Conservation (phyloP, 768 basidiomycete genomes). For the Naganishia vaughanmartiniae region DNA sequence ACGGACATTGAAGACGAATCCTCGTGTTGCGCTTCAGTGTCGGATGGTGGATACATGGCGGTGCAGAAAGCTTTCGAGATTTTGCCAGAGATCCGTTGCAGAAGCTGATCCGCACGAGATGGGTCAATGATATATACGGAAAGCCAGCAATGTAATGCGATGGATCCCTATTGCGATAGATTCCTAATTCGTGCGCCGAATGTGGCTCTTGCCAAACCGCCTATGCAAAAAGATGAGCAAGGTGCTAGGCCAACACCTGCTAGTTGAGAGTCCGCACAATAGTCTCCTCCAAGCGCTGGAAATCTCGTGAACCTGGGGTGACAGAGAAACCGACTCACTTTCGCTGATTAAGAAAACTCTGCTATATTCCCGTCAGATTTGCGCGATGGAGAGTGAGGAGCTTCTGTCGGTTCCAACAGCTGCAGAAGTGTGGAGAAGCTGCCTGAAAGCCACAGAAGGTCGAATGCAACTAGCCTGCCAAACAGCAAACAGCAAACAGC, state of each 20-base stretch:
- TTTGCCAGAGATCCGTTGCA: too few species aligned
- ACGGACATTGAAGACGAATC: neutral
- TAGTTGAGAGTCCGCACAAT: neutral
- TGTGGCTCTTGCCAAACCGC: too few species aligned
- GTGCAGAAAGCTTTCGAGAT: too few species aligned
- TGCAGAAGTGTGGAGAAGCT: neutral
- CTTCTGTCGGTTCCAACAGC: neutral
- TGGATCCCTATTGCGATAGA: neutral
- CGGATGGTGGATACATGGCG: neutral
- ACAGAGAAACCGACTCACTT: constrained; percentile 2
- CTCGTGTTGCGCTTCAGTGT: neutral
- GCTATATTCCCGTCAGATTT: neutral
- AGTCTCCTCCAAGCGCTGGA: neutral
- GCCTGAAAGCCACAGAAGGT: neutral
- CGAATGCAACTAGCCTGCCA: neutral
- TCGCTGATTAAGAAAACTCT: neutral
- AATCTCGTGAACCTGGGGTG: neutral
- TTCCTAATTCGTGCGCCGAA: too few species aligned
- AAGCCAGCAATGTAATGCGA: neutral
- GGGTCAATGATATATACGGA: neutral
- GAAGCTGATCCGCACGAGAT: neutral
- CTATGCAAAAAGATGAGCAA: neutral
- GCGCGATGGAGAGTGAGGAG: neutral
- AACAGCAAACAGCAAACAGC: too few species aligned
- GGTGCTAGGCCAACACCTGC: neutral